Percentiles rank a stretch among this genome's conserved stretches.
phyloP scores from a whole-genome alignment of 108 stramenopile genomes.

The Skeletonema costatum region DNA sequence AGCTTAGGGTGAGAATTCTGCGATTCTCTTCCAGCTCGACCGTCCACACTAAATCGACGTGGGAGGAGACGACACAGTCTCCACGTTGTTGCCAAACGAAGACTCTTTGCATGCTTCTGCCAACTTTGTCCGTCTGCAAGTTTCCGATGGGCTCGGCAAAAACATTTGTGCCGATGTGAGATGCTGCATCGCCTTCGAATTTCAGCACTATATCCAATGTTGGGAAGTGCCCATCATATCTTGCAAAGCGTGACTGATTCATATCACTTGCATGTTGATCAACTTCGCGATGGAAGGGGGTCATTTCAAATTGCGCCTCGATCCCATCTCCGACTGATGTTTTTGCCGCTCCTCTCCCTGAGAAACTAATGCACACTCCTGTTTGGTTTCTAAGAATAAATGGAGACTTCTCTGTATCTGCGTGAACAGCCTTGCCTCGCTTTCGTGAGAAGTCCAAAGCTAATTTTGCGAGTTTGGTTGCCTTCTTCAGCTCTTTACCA shows the following conservation, averaged over 20 bases:
- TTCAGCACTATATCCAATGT: slow-evolving; percentile 54
- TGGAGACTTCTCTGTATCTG: slow-evolving; percentile 29
- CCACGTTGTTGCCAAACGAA: slow-evolving; percentile 7
- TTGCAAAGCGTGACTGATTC: slow-evolving; percentile 24
- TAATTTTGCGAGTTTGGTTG: slow-evolving; percentile 49
- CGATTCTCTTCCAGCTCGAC: slow-evolving; percentile 69
- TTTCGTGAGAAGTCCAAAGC: slow-evolving; percentile 21
- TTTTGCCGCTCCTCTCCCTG: slow-evolving; percentile 4
- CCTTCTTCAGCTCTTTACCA: slow-evolving; percentile 42
- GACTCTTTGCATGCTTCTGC: slow-evolving; percentile 45
- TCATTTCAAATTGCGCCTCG: slow-evolving; percentile 64
- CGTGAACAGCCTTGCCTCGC: slow-evolving; percentile 11
- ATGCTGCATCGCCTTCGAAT: slow-evolving; percentile 7
- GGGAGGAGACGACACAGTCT: slow-evolving; percentile 1
- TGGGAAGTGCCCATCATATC: slow-evolving; percentile 65
- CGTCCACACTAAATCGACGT: slow-evolving; percentile 58
- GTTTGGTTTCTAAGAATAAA: slow-evolving; percentile 70
- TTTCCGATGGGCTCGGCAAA: slow-evolving; percentile 44
- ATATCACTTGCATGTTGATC: not conserved
- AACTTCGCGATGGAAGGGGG: slow-evolving; percentile 18
- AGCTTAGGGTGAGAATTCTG: slow-evolving; percentile 64
- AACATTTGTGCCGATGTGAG: slow-evolving; percentile 15
- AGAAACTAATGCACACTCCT: slow-evolving; percentile 61
- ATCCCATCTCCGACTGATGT: slow-evolving; percentile 43
- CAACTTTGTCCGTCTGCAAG: slow-evolving; percentile 61